Base-by-base conservation (phyloP, 2,329 filamentous ascomycete species). In the Penicillium freii region DNA sequence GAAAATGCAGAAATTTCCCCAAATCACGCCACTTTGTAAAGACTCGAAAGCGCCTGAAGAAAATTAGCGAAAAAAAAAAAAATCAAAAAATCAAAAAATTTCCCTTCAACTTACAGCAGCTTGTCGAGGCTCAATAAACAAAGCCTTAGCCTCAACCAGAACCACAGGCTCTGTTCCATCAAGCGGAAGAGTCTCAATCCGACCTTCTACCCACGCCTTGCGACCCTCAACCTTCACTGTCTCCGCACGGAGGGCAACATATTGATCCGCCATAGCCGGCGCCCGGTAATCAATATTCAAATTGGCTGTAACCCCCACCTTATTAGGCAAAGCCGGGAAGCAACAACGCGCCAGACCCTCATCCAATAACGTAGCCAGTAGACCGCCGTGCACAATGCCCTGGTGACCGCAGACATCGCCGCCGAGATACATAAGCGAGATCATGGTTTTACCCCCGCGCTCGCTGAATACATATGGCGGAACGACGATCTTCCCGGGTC, bases 141-240 rank as follows among this genome's bases (percentile, higher is more conserved):
- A 76, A 3, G 88, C 92, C 70, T 89, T 88, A 0, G 91, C 93
- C 76, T 95, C 90, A 8, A 89, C 91, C 58, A 97, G 74, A 47
- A 92, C 82, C 17, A 82, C 76, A 1, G 87, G 86, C 65, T 82
- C 79, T 74, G 87, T 82, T 9, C 85, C 84, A 34, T 85, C 79
- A 27, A 81, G 77, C 57, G 84, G 84, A 59, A 97, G 76, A 54
- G 90, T 87, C 82, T 96, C 92, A 67, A 97, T 87, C 65, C 85
- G 84, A 1, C 91, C 94, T 76, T 90, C 88, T 1, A 97, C 91
- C 91, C 91, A 97, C 13, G 92, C 93, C 79, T 97, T 97, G 61
- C 94, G 83, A 1, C 94, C 93, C 71, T 97, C 92, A 1, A 93
- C 89, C 78, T 89, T 92, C 10, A 84, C 87, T 21, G 92, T 96